These are phyloP conservation scores for Phyllosticta ampelicida DNA, from an alignment of 2,329 filamentous ascomycete species.

Conservation along the genomic window DNA sequence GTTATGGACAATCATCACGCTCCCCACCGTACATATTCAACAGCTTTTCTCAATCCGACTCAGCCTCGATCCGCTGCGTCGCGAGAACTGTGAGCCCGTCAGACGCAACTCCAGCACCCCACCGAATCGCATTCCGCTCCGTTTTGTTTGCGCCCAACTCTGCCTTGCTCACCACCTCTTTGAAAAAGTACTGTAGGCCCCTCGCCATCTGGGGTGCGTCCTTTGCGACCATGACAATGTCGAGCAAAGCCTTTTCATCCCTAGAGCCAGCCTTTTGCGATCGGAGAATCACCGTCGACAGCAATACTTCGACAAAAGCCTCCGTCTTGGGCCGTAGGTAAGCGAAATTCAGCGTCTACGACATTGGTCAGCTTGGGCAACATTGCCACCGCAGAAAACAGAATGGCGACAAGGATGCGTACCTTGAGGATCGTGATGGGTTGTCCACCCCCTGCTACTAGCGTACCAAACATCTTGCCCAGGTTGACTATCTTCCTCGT, in stretches of 20 bases:
- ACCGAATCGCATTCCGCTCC: constrained; percentile 41
- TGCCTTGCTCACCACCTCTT: constrained; percentile 61
- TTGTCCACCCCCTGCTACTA: constrained; percentile 51
- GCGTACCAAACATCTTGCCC: constrained; percentile 53
- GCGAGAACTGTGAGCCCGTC: constrained; percentile 24
- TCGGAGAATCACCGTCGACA: constrained; percentile 64
- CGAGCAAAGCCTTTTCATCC: constrained; percentile 49
- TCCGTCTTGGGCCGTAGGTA: constrained; percentile 67
- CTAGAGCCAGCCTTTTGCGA: constrained; percentile 40
- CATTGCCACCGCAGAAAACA: neutral
- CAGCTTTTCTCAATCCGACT: neutral
- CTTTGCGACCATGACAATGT: constrained; percentile 54
- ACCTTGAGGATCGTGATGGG: constrained; percentile 47
- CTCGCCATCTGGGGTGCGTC: constrained; percentile 57
- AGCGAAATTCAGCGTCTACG: constrained; percentile 61
- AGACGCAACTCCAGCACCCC: constrained; percentile 31
- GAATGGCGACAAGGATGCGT: no score
- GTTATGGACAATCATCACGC: constrained; percentile 3
- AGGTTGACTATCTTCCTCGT: constrained; percentile 55
- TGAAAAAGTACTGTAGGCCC: constrained; percentile 70
- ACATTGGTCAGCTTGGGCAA: neutral
- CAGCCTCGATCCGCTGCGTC: constrained; percentile 21
- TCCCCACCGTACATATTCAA: neutral
- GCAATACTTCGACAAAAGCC: constrained; percentile 68
- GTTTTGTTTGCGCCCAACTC: constrained; percentile 39